Conservation (phyloP, 495 filamentous ascomycete species). For the Cryomyces minteri region DNA sequence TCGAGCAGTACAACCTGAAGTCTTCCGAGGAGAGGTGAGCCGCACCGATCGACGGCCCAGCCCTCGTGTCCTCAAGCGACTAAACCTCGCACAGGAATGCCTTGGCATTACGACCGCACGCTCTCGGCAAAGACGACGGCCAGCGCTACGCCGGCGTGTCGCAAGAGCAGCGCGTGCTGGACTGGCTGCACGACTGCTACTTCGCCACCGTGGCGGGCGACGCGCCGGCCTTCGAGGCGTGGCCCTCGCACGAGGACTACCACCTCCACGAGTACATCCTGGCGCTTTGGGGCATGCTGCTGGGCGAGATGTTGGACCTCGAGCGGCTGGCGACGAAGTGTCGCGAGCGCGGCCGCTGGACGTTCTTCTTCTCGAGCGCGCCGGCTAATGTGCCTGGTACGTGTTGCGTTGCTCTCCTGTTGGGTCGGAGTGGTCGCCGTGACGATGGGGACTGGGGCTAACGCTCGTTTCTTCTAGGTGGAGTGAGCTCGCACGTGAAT, state of each 20-base stretch:
- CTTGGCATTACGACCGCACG: slow-evolving; percentile 21
- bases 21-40: slow-evolving; percentile 14
- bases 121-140: slow-evolving; percentile 15
- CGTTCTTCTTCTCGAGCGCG: slow-evolving; percentile 33
- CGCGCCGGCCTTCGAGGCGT: slow-evolving; percentile 40
- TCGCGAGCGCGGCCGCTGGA: slow-evolving; percentile 22
- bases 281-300: slow-evolving; percentile 41
- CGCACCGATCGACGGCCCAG: too few species aligned
- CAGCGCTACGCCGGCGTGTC: slow-evolving; percentile 35
- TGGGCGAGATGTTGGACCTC: slow-evolving; percentile 44
- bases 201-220: slow-evolving; percentile 46
- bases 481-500: too few species aligned
- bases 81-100: too few species aligned
- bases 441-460: too few species aligned
- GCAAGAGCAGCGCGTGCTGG: slow-evolving; percentile 37
- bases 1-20: slow-evolving; percentile 31
- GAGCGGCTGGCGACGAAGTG: slow-evolving; percentile 25
- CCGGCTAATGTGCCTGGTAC: too few species aligned
- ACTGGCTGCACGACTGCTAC: slow-evolving; percentile 49
- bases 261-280: slow-evolving; percentile 44
- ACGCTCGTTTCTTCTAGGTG: too few species aligned
- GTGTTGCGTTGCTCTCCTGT: too few species aligned
- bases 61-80: too few species aligned
- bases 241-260: slow-evolving; percentile 29
- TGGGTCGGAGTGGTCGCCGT: too few species aligned